phyloP scores from a whole-genome alignment of 805 yeast species.

The Deakozyma indianensis region DNA sequence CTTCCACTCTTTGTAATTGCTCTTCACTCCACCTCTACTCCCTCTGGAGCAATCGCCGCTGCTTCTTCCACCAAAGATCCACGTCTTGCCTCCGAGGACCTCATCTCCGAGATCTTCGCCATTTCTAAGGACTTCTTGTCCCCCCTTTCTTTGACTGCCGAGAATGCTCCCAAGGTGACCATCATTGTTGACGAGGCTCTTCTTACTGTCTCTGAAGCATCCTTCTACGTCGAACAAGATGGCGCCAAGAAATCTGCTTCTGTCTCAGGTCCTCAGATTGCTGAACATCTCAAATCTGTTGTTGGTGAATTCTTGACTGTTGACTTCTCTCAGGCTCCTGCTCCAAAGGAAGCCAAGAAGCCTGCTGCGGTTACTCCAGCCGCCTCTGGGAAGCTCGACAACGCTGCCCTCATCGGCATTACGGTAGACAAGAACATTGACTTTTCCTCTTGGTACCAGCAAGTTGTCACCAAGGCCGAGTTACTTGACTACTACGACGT shows the following conservation, averaged over 20 bases:
- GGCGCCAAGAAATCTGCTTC: conserved; percentile 22
- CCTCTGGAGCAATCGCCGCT: conserved; percentile 48
- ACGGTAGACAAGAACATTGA: conserved; percentile 86
- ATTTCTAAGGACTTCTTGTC: conserved; percentile 31
- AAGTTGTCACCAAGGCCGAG: conserved; percentile 90
- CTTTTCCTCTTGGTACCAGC: conserved; percentile 96
- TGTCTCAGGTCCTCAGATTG: conserved; percentile 22
- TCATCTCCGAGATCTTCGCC: conserved; percentile 47
- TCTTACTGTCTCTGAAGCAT: conserved; percentile 20
- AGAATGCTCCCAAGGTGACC: conserved; percentile 44
- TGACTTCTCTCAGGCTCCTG: conserved; percentile 17
- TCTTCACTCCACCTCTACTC: conserved; percentile 53
- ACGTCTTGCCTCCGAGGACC: conserved; percentile 72
- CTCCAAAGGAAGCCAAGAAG: background rate
- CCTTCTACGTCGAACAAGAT: conserved; percentile 16
- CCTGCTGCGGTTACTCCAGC: conserved; percentile 26
- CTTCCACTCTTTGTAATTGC: conserved; percentile 76
- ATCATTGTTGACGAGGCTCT: conserved; percentile 29
- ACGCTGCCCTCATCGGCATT: conserved; percentile 87
- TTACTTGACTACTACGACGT: conserved; percentile 98
- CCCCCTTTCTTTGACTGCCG: conserved; percentile 19
- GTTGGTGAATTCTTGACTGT: conserved; percentile 29
- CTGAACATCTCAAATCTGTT: conserved; percentile 32
- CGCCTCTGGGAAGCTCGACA: conserved; percentile 52
- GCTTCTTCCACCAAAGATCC: conserved; percentile 69